phyloP scores from a whole-genome alignment of 148 eudicot genomes.

The Pharnaceum exiguum region DNA sequence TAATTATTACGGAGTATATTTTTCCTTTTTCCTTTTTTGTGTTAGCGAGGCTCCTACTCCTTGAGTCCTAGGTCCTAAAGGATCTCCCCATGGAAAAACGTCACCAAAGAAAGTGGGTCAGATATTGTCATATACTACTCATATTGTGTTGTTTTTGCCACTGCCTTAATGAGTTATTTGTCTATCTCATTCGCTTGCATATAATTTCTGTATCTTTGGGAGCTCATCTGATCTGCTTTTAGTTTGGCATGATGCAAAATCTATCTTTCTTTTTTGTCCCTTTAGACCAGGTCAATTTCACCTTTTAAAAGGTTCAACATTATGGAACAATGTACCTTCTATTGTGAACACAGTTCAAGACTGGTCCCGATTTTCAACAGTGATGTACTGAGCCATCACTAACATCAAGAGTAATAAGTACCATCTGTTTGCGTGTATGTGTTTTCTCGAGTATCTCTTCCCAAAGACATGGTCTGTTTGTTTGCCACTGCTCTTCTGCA shows the following conservation, averaged over 20 bases:
- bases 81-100: slow-evolving; percentile 13
- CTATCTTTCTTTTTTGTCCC: slow-evolving; percentile 16
- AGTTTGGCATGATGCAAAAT: slow-evolving; percentile 22
- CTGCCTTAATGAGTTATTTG: slow-evolving; percentile 1
- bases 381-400: slow-evolving; percentile 3
- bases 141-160: too few relatives aligned
- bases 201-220: neutral
- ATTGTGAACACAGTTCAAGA: slow-evolving; percentile 15
- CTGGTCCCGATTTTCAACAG: slow-evolving; percentile 3
- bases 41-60: too few relatives aligned
- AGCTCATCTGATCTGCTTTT: slow-evolving; percentile 14
- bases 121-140: slow-evolving; percentile 4
- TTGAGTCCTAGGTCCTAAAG: too few relatives aligned
- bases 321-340: neutral
- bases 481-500: neutral
- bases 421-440: neutral
- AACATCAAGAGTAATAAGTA: slow-evolving; percentile 14
- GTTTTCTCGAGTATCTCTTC: neutral
- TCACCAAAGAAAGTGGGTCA: neutral
- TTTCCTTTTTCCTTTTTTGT: too few relatives aligned
- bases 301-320: slow-evolving; percentile 24
- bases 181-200: neutral
- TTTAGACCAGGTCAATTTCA: slow-evolving; percentile 33
- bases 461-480: neutral
- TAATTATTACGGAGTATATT: too few relatives aligned